Evolutionary conservation across 78 protist species (phyloP), one percentile per base, ranked within the genome.

Genomic region (Diacronema lutheri): DNA sequence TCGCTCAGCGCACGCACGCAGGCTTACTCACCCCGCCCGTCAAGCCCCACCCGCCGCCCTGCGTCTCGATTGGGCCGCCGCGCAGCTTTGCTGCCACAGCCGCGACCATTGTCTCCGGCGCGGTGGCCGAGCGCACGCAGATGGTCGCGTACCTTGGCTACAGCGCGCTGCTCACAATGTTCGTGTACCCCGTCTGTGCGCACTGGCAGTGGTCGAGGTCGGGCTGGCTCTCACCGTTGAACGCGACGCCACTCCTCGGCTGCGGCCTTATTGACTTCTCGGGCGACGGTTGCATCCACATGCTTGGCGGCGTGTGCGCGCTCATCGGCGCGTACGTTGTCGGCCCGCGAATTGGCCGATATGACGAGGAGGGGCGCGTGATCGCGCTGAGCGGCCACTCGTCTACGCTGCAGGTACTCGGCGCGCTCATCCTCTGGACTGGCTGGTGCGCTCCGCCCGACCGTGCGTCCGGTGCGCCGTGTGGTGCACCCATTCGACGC

Each of bases 341-440:
- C 20, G 94, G 95, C 21, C 95, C 97, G 10, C 79, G 96, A n/a
- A 73, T 68, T 6, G 95, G 96, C 25, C 61, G 94, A n/a, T n/a
- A n/a, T n/a, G n/a, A n/a, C n/a, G n/a, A n/a, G n/a, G n/a, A n/a
- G n/a, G n/a, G n/a, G n/a, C n/a, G n/a, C n/a, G n/a, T n/a, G n/a
- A n/a, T n/a, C n/a, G n/a, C n/a, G n/a, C n/a, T n/a, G n/a, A n/a
- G n/a, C n/a, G n/a, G n/a, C n/a, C n/a, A n/a, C n/a, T n/a, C n/a
- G n/a, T n/a, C n/a, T n/a, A n/a, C n/a, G n/a, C n/a, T n/a, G n/a
- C n/a, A n/a, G n/a, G n/a, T n/a, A n/a, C n/a, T n/a, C n/a, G n/a
- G n/a, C n/a, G 13, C 29, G 35, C 16, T n/a, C n/a, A n/a, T n/a
- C n/a, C n/a, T n/a, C n/a, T n/a, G n/a, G n/a, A n/a, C n/a, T n/a